Evolutionary conservation across 257 asterid species (phyloP), one percentile per base, ranked within the genome.

Genomic region (Cinchona pubescens): DNA sequence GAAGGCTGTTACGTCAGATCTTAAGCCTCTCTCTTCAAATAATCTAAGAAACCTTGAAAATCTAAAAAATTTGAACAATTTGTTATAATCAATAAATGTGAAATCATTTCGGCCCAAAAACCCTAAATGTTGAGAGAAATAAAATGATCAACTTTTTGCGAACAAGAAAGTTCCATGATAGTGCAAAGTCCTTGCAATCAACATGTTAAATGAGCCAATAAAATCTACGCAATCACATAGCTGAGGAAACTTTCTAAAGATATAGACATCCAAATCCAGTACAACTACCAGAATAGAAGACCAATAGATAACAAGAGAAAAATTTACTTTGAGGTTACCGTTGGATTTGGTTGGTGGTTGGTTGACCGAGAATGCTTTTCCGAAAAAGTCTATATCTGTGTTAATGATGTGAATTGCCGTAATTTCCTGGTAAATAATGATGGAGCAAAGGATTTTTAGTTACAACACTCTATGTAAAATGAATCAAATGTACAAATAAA

Each of bases 311-410:
- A 34, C 71, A 69, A 81, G 71, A 25, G 62, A 69, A 13, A 61
- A 40, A 40, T 40, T 40, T 3, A 40, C 9, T 40, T 61, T 56
- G n/a, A 7, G 34, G 67, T 82, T 83, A 94, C 98, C 98, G 90
- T 94, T 69, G 96, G 83, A 87, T 94, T 97, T 49, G 90, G 96
- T 69, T 97, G 98, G 86, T 87, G 94, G 84, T 90, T 90, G 63
- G 95, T 90, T 78, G 93, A 90, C 76, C 98, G 93, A 74, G 98
- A 87, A 34, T 97, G 96, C 90, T 89, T 90, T 93, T 92, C 92
- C 83, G 89, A 78, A 79, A 94, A 94, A 67, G 98, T 97, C 82
- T 92, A 97, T 4, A 40, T 40, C 6, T 83, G 81, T 83, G 85
- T 94, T 94, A 90, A 94, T 90, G 87, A 90, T 87, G 72, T 88